phyloP scores from a whole-genome alignment of 192 early-diverging fungal species.

The Piromyces finnis region DNA sequence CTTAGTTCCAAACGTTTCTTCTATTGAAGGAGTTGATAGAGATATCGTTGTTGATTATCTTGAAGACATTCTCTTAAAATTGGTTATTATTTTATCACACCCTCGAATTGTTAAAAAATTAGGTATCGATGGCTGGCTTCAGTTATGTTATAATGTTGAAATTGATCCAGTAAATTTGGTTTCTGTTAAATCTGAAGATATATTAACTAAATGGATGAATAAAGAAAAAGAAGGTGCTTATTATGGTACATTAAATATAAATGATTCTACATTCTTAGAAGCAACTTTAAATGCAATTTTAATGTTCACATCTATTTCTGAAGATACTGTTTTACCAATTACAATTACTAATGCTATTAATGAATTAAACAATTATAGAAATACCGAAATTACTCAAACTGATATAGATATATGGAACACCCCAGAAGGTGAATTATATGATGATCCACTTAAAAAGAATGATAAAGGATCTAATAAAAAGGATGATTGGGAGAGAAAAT shows the following conservation, averaged over 20 bases:
- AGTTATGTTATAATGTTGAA: conserved; percentile 54
- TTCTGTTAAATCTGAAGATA: conserved; percentile 18
- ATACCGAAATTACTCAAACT: conserved; percentile 24
- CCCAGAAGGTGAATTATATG: conserved; percentile 43
- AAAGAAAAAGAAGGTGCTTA: conserved; percentile 2
- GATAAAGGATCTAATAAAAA: conserved; percentile 29
- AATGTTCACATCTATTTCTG: conserved; percentile 37
- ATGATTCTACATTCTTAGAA: conserved; percentile 23
- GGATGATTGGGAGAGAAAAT: conserved; percentile 60
- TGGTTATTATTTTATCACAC: conserved; percentile 28
- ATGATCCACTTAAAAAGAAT: conserved; percentile 43
- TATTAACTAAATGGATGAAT: conserved; percentile 9
- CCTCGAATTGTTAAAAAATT: conserved; percentile 15
- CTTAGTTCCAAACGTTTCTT: conserved; percentile 10
- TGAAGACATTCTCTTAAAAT: conserved; percentile 16
- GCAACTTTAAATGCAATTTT: conserved; percentile 44
- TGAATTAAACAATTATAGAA: conserved; percentile 22
- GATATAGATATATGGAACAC: conserved; percentile 57
- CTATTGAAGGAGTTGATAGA: conserved; percentile 1
- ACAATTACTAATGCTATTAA: conserved; percentile 22
- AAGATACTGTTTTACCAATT: conserved; percentile 22
- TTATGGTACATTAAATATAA: conserved; percentile 10
- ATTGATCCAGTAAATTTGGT: conserved; percentile 30
- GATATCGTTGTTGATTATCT: background rate
- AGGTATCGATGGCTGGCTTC: conserved; percentile 67